Evolutionary conservation across 2,329 filamentous ascomycete species (phyloP).

Genomic region (Clonostachys sp.): DNA sequence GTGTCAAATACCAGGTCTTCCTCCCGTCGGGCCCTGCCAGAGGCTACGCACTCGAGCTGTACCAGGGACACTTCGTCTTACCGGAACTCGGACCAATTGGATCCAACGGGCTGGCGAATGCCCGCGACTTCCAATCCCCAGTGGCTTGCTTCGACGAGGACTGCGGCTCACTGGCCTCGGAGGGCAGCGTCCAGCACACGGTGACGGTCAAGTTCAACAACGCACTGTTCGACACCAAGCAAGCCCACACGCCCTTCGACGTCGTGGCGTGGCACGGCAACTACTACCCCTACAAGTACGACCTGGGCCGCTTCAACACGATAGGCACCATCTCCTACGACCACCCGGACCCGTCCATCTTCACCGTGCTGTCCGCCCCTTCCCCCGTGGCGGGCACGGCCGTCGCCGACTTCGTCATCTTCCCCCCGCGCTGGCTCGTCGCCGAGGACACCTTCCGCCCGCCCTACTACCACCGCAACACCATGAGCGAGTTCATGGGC

Average conservation of each 20-base stretch:
- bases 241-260: slow-evolving; percentile 72
- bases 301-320: slow-evolving; percentile 71
- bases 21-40: slow-evolving; percentile 57
- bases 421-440: slow-evolving; percentile 68
- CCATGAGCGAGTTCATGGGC: slow-evolving; percentile 63
- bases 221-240: slow-evolving; percentile 57
- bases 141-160: slow-evolving; percentile 63
- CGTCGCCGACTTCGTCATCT: slow-evolving; percentile 69
- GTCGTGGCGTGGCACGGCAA: slow-evolving; percentile 79
- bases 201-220: slow-evolving; percentile 63
- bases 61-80: slow-evolving; percentile 66
- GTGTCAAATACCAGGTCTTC: slow-evolving; percentile 69
- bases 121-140: slow-evolving; percentile 71
- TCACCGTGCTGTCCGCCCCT: slow-evolving; percentile 64
- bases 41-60: slow-evolving; percentile 73
- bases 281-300: slow-evolving; percentile 80
- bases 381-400: slow-evolving; percentile 58
- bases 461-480: slow-evolving; percentile 70
- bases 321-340: slow-evolving; percentile 71
- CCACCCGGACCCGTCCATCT: slow-evolving; percentile 77
- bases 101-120: slow-evolving; percentile 69
- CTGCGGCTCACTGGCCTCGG: slow-evolving; percentile 10
- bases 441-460: slow-evolving; percentile 67
- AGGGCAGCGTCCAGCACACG: slow-evolving; percentile 23
- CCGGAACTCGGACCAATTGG: slow-evolving; percentile 72